phyloP scores from a whole-genome alignment of 345 rosid species.

The Boechera divaricarpa region DNA sequence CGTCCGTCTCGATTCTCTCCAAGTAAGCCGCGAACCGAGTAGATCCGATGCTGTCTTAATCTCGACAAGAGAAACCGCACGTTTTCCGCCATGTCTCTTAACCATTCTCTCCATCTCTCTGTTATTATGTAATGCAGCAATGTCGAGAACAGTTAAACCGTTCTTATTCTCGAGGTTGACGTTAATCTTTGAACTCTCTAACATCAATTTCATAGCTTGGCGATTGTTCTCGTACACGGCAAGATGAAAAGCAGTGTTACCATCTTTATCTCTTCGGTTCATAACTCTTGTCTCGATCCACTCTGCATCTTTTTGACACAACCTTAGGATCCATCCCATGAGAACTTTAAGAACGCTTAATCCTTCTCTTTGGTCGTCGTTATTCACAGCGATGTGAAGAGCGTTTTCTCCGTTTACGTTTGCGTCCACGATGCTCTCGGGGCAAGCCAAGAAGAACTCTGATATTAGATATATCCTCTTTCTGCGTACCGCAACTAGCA shows the following conservation, averaged over 20 bases:
- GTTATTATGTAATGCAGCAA: constrained; percentile 11
- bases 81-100: neutral
- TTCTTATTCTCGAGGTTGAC: constrained; percentile 32
- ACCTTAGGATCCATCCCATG: constrained; percentile 37
- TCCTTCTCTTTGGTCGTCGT: constrained; percentile 7
- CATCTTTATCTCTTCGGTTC: constrained; percentile 41
- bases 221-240: constrained; percentile 33
- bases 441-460: constrained; percentile 33
- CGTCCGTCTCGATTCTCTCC: constrained; percentile 10
- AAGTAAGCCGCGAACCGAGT: constrained; percentile 11
- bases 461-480: constrained; percentile 27
- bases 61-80: neutral
- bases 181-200: constrained; percentile 10
- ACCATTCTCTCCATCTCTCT: constrained; percentile 15
- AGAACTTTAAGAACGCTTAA: constrained; percentile 33
- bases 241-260: constrained; percentile 41
- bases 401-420: constrained; percentile 35
- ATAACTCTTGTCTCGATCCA: constrained; percentile 12
- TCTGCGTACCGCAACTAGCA: constrained; percentile 27
- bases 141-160: constrained; percentile 36
- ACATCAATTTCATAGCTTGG: constrained; percentile 35
- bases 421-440: constrained; percentile 38
- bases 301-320: constrained; percentile 17
- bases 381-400: constrained; percentile 38
- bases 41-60: constrained; percentile 5